Conservation (phyloP, 2,329 filamentous ascomycete genomes). For the Escovopsis sp. region DNA sequence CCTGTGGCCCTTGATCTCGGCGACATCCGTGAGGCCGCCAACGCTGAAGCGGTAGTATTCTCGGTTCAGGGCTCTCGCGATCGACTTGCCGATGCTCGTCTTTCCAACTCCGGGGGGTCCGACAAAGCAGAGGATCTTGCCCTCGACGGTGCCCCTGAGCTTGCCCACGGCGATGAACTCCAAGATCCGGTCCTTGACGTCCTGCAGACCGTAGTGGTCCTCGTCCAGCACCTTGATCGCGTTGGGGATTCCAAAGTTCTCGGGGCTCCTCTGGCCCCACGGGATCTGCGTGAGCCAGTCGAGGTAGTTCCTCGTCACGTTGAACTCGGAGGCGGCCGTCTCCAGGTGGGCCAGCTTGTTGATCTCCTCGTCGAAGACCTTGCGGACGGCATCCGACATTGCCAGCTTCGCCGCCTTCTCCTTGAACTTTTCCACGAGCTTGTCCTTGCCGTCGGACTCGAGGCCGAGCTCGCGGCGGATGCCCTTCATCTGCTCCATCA, state of each 20-base stretch:
- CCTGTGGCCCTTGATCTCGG: slow-evolving; percentile 95
- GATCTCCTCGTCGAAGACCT: slow-evolving; percentile 95
- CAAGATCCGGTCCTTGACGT: slow-evolving; percentile 95
- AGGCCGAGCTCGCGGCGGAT: slow-evolving; percentile 91
- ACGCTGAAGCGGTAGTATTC: slow-evolving; percentile 99
- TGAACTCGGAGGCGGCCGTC: slow-evolving; percentile 92
- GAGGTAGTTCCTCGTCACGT: slow-evolving; percentile 93
- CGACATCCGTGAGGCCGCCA: slow-evolving; percentile 89
- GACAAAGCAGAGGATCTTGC: slow-evolving; percentile 96
- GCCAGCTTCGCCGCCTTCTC: slow-evolving; percentile 86
- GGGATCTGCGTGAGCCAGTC: slow-evolving; percentile 98
- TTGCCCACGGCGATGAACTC: slow-evolving; percentile 98
- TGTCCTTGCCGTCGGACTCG: slow-evolving; percentile 96
- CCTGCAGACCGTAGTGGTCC: slow-evolving; percentile 91
- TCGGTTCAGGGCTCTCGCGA: slow-evolving; percentile 82
- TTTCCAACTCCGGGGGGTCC: slow-evolving; percentile 96
- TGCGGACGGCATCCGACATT: slow-evolving; percentile 93
- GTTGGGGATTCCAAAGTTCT: slow-evolving; percentile 92
- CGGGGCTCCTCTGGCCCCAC: slow-evolving; percentile 87
- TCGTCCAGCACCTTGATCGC: slow-evolving; percentile 85
- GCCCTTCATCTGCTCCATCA: slow-evolving; percentile 99
- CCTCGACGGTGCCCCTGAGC: slow-evolving; percentile 88
- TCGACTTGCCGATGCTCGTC: slow-evolving; percentile 97
- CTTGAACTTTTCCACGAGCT: slow-evolving; percentile 92
- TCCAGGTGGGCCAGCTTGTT: slow-evolving; percentile 95